Base-by-base conservation (phyloP, 495 filamentous ascomycete genomes). In the Hypoxylon lienhwacheense region DNA sequence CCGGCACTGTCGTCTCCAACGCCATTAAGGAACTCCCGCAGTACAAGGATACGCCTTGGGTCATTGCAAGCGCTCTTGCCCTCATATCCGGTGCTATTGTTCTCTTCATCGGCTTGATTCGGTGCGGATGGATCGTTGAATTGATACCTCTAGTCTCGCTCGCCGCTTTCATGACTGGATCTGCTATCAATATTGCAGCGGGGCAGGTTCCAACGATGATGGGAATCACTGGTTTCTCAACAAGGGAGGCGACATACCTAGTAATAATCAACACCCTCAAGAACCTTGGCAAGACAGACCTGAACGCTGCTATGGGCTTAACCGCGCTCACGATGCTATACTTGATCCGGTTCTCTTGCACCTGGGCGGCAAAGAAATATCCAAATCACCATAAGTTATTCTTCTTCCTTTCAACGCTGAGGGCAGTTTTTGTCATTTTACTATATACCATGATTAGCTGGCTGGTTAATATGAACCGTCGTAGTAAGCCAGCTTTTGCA, bases 121-220 rank as follows among this genome's bases (percentile, higher is more conserved):
- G 91, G 7, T 78, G 85, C 24, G 93, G 93, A 12, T 95, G 91
- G 81, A 88, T 99, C 21, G 95, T 97, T 11, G 93, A 98, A 53
- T 86, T 97, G 64, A 98, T 98, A 67, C 86, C 93, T 0, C 80
- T 98, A 22, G 83, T 89, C 1, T 87, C 93, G 1, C 95, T 97
- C 43, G 89, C 88, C 6, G 91, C 93, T 2, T 98, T 95, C 81
- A 97, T 99, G 91, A 97, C 93, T 1, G 93, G 93, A 5, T 96
- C 93, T 0, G 95, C 93, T 19, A 73, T 99, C 69, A 96, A 83
- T 64, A 99, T 99, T 66, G 83, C 83, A 25, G 78, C 84, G 32
- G 92, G 93, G n/a, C 93, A 99, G 72, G 80, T 97, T 21, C 83
- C 88, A 1, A 79, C 79, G 6, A 66, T 99, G 76, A 85, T 99